phyloP scores from a whole-genome alignment of 2,329 filamentous ascomycete species.

The Aspergillus ochraceoroseus region DNA sequence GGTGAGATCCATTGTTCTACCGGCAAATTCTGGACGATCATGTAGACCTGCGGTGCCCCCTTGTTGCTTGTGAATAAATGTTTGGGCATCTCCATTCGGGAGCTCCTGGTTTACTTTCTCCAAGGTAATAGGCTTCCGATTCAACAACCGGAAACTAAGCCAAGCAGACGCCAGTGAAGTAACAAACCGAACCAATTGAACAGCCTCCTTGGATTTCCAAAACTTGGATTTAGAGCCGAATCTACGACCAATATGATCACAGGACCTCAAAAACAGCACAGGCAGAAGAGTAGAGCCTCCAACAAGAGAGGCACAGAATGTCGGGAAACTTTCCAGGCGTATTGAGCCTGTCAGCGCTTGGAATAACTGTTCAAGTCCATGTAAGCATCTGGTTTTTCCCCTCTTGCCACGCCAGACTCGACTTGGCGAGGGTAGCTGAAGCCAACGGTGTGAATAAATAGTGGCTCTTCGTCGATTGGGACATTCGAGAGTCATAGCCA shows the following conservation, averaged over 20 bases:
- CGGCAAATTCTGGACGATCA: constrained; percentile 49
- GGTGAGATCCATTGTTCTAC: constrained; percentile 74
- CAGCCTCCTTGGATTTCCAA: constrained; percentile 16
- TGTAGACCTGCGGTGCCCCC: constrained; percentile 14
- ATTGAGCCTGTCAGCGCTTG: constrained; percentile 39
- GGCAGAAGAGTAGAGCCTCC: constrained; percentile 50
- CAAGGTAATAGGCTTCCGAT: constrained; percentile 32
- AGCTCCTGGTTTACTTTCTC: constrained; percentile 13
- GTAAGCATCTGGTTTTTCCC: constrained; percentile 22
- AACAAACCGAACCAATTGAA: constrained; percentile 39
- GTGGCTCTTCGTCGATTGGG: not conserved
- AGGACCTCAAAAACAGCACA: constrained; percentile 26
- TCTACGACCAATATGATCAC: constrained; percentile 22
- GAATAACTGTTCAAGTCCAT: constrained; percentile 32
- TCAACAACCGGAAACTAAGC: constrained; percentile 48
- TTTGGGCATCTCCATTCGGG: constrained; percentile 7
- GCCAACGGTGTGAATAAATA: not conserved
- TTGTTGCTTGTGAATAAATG: constrained; percentile 5
- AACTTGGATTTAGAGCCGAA: constrained; percentile 18
- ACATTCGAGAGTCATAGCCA: constrained; percentile 9
- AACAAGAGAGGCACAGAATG: constrained; percentile 50
- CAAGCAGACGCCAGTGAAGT: constrained; percentile 49
- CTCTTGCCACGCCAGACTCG: not conserved
- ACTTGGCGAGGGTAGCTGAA: not conserved
- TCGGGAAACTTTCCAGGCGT: constrained; percentile 48